phyloP scores from a whole-genome alignment of 306 rosid species.

The Dalbergia cochinchinensis region DNA sequence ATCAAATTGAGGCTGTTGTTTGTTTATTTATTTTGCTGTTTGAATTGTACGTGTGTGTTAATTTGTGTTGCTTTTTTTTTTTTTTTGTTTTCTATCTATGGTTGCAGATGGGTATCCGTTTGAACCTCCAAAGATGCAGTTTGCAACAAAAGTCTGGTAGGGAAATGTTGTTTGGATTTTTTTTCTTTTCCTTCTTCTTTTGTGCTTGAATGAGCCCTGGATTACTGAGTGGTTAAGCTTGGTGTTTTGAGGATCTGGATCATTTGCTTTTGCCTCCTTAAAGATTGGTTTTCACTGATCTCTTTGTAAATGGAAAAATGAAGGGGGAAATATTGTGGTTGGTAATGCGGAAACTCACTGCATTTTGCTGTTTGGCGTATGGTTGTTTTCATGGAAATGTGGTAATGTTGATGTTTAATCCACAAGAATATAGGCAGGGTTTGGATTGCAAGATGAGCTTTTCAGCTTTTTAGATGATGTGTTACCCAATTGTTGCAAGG shows the following conservation, averaged over 20 bases:
- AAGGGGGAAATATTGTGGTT: neutral
- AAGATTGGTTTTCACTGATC: neutral
- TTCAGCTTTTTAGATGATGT: neutral
- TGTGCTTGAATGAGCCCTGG: neutral
- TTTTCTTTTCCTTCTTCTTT: neutral
- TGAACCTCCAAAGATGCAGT: conserved; percentile 98
- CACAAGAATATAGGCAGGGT: neutral
- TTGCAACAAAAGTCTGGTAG: conserved; percentile 95
- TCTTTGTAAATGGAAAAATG: neutral
- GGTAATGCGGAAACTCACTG: conserved; percentile 4
- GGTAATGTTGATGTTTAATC: neutral
- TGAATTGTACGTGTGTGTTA: neutral
- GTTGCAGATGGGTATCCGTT: conserved; percentile 95
- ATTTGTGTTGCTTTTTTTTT: neutral
- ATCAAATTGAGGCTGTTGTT: conserved; percentile 12
- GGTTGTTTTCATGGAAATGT: conserved; percentile 21
- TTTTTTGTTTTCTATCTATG: neutral
- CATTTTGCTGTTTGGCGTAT: conserved; percentile 13
- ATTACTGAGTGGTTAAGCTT: conserved; percentile 1
- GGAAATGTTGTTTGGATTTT: neutral
- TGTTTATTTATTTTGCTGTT: neutral
- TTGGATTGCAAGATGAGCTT: conserved; percentile 30
- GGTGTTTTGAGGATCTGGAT: neutral
- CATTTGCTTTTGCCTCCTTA: neutral
- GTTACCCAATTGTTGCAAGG: neutral